These are phyloP conservation scores for Neopestalotiopsis sp. DNA, from an alignment of 2,329 filamentous ascomycete species.

Conservation along the genomic window DNA sequence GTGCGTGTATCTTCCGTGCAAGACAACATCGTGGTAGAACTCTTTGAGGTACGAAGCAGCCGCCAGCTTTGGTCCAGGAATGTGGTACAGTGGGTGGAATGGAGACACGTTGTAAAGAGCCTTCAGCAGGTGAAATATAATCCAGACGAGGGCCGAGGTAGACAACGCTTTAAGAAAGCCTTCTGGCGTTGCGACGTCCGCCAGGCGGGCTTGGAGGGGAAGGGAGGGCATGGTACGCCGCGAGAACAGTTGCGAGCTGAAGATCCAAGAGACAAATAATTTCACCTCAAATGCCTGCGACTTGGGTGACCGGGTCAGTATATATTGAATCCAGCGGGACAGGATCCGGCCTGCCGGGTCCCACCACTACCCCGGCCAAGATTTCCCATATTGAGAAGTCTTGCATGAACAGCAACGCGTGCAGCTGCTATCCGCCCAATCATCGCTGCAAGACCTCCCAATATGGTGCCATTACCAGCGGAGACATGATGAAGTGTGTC, in stretches of 20 bases:
- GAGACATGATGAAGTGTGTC: too few species aligned
- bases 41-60: conserved; percentile 26
- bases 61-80: conserved; percentile 28
- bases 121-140: background rate
- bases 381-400: too few species aligned
- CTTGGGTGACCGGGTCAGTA: background rate
- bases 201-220: background rate
- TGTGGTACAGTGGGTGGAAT: conserved; percentile 25
- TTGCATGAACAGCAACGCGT: too few species aligned
- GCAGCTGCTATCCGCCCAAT: too few species aligned
- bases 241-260: background rate
- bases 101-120: conserved; percentile 28
- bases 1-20: conserved; percentile 24
- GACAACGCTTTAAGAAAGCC: background rate
- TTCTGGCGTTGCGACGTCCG: background rate
- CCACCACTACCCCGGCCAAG: too few species aligned
- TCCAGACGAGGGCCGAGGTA: background rate
- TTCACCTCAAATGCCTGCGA: background rate
- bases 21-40: conserved; percentile 26
- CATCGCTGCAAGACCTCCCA: too few species aligned
- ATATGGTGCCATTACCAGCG: too few species aligned
- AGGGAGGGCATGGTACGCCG: background rate
- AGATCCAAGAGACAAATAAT: background rate
- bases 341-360: too few species aligned
- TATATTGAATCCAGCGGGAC: too few species aligned